A percentile compares a stretch with the other conserved stretches of the same genome.
Conservation (phyloP, 768 basidiomycete genomes). For the Rossbeevera mucosa region DNA sequence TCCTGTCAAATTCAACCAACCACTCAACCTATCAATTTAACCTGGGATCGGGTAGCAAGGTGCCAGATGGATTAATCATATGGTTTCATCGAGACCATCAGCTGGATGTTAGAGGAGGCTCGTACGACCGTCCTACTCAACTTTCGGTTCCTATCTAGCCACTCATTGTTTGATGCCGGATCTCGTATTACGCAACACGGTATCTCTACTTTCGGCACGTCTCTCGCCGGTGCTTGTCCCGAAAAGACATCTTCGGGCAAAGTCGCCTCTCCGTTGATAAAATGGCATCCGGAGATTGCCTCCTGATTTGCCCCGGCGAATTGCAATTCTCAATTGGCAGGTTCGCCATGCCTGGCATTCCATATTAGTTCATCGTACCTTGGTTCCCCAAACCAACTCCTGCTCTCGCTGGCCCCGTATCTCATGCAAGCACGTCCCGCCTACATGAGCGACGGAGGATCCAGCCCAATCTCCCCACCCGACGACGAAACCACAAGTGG, state of each 20-base stretch:
- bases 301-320: constrained; percentile 3
- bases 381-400: constrained; percentile 5
- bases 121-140: not conserved
- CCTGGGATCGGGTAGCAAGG: too few species aligned
- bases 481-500: not conserved
- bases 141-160: not conserved
- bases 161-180: not conserved
- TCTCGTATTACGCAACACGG: not conserved
- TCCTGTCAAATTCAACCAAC: too few species aligned
- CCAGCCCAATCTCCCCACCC: not conserved
- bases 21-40: too few species aligned
- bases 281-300: constrained; percentile 12
- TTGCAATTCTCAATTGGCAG: constrained; percentile 21
- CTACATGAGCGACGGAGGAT: not conserved
- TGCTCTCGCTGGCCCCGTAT: not conserved
- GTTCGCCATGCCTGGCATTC: not conserved
- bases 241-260: constrained; percentile 22
- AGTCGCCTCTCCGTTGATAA: constrained; percentile 9
- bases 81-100: too few species aligned
- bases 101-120: too few species aligned
- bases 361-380: not conserved
- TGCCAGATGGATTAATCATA: too few species aligned
- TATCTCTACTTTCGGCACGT: not conserved
- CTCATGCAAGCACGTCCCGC: not conserved
- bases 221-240: constrained; percentile 5